Conservation (phyloP, 495 filamentous ascomycete genomes). For the Hyaloscypha finlandica region DNA sequence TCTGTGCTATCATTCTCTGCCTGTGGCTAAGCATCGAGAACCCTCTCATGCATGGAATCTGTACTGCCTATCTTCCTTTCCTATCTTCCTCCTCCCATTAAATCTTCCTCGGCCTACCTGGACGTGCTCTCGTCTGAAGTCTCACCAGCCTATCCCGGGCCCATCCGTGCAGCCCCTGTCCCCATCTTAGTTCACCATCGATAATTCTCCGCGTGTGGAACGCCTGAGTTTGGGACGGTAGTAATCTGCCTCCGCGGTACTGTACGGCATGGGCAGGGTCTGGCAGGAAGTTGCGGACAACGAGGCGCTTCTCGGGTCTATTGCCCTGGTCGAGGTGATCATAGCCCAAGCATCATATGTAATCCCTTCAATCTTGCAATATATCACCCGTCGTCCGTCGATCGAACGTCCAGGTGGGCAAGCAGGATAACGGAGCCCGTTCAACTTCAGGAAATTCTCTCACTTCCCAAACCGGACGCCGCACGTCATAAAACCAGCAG, state of each 20-base stretch:
- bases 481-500: constrained; percentile 32
- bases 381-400: constrained; percentile 30
- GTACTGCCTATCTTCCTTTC: background rate
- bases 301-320: constrained; percentile 28
- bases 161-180: constrained; percentile 30
- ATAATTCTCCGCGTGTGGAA: constrained; percentile 33
- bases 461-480: constrained; percentile 28
- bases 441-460: constrained; percentile 19
- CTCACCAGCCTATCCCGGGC: constrained; percentile 23
- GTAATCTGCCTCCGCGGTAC: constrained; percentile 26
- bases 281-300: constrained; percentile 20
- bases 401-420: constrained; percentile 19
- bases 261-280: constrained; percentile 6
- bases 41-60: background rate
- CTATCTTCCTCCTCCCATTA: background rate
- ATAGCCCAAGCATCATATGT: constrained; percentile 26
- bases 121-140: constrained; percentile 27
- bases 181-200: constrained; percentile 30
- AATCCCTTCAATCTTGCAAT: constrained; percentile 31
- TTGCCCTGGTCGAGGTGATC: constrained; percentile 29
- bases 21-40: constrained; percentile 29
- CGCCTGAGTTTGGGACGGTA: constrained; percentile 24
- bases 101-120: constrained; percentile 17
- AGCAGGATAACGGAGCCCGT: constrained; percentile 26
- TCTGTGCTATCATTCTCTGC: constrained; percentile 9